A percentile compares a stretch with the other conserved stretches of the same genome.
Conservation (phyloP, 23 red algal genomes). For the Cyanidium caldarium region DNA sequence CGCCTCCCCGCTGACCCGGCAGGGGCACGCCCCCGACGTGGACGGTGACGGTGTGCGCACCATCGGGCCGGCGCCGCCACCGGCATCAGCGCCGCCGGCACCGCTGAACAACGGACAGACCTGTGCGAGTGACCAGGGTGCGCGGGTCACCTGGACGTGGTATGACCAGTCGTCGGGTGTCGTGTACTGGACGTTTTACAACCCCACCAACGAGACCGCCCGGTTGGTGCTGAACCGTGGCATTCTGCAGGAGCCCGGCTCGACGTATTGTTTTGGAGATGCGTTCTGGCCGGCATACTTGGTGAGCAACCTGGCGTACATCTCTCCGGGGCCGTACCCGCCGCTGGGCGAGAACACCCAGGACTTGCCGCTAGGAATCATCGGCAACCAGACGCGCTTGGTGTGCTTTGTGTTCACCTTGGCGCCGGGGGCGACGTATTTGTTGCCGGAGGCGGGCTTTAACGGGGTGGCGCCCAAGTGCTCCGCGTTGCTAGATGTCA, state of each 20-base stretch:
- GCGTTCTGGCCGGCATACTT: constrained; percentile 19
- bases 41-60: too few species aligned
- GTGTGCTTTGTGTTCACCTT: background rate
- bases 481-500: background rate
- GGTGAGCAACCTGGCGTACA: constrained; percentile 5
- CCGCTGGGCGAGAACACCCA: background rate
- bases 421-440: background rate
- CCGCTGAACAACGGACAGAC: background rate
- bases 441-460: background rate
- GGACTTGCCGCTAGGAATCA: background rate
- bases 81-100: background rate
- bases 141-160: constrained; percentile 7
- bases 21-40: too few species aligned
- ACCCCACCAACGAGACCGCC: constrained; percentile 16
- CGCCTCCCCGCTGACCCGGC: too few species aligned
- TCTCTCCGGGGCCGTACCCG: constrained; percentile 4
- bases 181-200: constrained; percentile 14
- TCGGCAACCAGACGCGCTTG: background rate
- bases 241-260: background rate
- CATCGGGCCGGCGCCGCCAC: background rate
- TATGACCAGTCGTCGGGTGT: background rate
- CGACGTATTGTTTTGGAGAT: constrained; percentile 21
- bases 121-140: background rate
- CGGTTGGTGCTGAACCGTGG: constrained; percentile 7
- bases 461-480: background rate